Evolutionary conservation across 2,329 filamentous ascomycete genomes (phyloP).

Genomic region (Diaporthe nobilis): DNA sequence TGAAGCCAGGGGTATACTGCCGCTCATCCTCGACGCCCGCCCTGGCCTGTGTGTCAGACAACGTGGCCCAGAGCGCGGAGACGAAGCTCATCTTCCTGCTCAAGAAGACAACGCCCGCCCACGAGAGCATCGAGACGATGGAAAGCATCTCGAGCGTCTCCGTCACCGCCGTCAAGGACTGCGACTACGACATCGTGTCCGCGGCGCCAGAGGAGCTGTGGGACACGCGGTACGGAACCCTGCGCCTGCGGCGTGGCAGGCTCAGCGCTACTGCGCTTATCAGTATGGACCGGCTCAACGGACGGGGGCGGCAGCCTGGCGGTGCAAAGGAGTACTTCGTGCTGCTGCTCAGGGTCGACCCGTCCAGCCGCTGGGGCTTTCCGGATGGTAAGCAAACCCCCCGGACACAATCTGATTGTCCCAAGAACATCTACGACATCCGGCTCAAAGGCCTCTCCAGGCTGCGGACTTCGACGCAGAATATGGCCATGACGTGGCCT

Average conservation of each 20-base stretch:
- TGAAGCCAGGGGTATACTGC: conserved; percentile 11
- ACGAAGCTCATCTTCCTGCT: conserved; percentile 29
- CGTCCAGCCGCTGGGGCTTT: conserved; percentile 25
- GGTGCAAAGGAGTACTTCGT: conserved; percentile 8
- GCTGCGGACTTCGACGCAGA: too few relatives aligned
- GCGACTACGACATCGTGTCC: conserved; percentile 15
- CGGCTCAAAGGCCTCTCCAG: too few relatives aligned
- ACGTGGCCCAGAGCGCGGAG: conserved; percentile 26
- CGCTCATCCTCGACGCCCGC: conserved; percentile 18
- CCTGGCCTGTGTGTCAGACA: conserved; percentile 20
- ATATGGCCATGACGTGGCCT: not conserved
- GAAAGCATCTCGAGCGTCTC: conserved; percentile 9
- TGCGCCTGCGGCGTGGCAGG: not conserved
- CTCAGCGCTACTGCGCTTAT: conserved; percentile 25
- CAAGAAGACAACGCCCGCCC: conserved; percentile 11
- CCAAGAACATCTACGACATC: too few relatives aligned
- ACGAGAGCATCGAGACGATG: conserved; percentile 32
- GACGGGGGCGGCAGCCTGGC: not conserved
- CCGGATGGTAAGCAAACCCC: not conserved
- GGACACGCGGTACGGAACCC: conserved; percentile 18
- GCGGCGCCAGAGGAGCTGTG: conserved; percentile 23
- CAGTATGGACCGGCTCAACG: conserved; percentile 17
- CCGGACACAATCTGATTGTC: not conserved
- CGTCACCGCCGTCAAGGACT: not conserved
- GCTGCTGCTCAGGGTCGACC: conserved; percentile 21